Evolutionary conservation across 441 rosid species (phyloP), one percentile per base, ranked within the genome.

Genomic region (Pelargonium fulgidum): DNA sequence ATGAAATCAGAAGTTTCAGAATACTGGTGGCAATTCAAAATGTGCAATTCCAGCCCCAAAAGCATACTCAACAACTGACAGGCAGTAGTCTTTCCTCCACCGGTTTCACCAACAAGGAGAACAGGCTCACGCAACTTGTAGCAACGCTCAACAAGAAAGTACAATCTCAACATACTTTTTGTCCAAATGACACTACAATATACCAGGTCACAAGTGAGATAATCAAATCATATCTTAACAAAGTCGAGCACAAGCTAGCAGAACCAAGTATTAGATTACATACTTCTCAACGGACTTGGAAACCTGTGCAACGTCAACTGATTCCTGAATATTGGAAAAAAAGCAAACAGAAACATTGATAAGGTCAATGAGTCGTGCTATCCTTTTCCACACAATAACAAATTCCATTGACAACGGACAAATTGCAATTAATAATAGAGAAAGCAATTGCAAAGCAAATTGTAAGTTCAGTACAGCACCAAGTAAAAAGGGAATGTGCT

Each of bases 41-140:
- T 92, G 84, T 85, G 92, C 79, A 95, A 80, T 65, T 82, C 83
- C 75, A 81, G 81, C 72, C 81, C 81, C 84, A 87, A 70, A 52
- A 73, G 74, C 56, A 68, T 52, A 81, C 95, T 85, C 77, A 95
- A 82, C 73, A 88, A 74, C 83, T 95, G 97, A 82, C 99, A 91
- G 70, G 87, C 95, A 58, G 97, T 90, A 50, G 99, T 95, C 87
- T 92, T 95, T 62, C 99, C 99, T 72, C 99, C 97, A 65, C 99
- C 98, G 76, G 99, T 92, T 78, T 95, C 98, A 68, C 99, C 99
- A 79, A 92, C 98, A 79, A 95, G 99, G 61, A 95, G 96, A 70
- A 95, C 93, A 48, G 99, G 98, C 77, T 95, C 99, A 64, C 81
- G 91, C 73, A 92, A 77, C 85, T 89, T 84, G 77, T 86, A 89